Evolutionary conservation across 768 basidiomycete genomes (phyloP), one percentile per base, ranked within the genome.

Genomic region (Rhodotorula diobovata): DNA sequence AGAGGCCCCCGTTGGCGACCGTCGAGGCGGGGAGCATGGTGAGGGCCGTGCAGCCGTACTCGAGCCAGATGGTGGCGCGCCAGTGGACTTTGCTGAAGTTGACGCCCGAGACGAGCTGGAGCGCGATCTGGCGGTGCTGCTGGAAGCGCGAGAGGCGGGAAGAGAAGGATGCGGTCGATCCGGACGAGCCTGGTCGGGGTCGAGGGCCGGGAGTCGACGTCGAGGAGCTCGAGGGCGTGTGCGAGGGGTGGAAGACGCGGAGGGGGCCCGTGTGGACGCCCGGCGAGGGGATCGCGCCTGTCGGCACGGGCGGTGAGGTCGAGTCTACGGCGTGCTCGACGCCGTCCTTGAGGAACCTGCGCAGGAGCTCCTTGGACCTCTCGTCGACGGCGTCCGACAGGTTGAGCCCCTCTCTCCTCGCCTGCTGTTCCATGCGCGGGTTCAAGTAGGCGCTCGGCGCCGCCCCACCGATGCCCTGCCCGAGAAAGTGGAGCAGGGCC

Each of bases 1-100:
- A 37, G 1, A 43, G 30, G 7, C 30, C 45, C 3, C 57, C 46
- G 35, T 64, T 32, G 3, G 56, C 55, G 25, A 50, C n/a, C 11
- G 2, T 12, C 46, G 28, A 34, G 6, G 57, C 30, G 18, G 70
- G 70, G 18, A 71, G 61, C 23, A 59, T 61, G 9, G 65, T 71
- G 21, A 71, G n/a, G 59, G 67, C 39, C 32, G 70, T 71, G 70
- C 28, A 66, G 1, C 60, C 66, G 63, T 30, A 25, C 20, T 60
- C 59, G 32, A 28, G 20, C 21, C 11, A 23, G 59, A 45, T 30
- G 6, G 30, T 45, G 4, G 41, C 59, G 30, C 59, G 59, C 59
- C 59, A 60, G 30, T 39, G 43, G 8, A 30, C 28, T 32, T 60
- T 60, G 59, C 32, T 34, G n/a, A 59, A 59, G 57, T 59, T 59